These are phyloP conservation scores for Pseudogymnoascus sp. DNA, from an alignment of 2,329 filamentous ascomycete genomes.

Conservation along the genomic window DNA sequence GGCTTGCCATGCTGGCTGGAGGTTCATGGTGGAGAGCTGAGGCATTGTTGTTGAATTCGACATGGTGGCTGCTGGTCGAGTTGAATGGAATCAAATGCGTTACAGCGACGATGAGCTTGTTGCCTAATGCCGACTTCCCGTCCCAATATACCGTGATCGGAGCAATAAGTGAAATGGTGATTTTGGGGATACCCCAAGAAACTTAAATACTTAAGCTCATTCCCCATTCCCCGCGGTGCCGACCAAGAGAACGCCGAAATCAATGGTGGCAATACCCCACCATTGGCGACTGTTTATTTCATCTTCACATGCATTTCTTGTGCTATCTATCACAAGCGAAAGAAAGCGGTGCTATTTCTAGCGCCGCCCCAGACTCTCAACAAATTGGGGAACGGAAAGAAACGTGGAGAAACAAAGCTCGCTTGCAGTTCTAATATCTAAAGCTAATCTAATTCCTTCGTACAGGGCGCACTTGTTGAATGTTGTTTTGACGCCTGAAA, in stretches of 20 bases:
- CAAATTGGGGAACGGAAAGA: background rate
- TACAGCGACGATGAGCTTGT: background rate
- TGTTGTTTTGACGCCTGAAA: background rate
- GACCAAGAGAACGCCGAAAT: background rate
- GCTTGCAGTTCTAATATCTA: background rate
- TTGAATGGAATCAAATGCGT: background rate
- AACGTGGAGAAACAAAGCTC: background rate
- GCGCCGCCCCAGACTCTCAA: background rate
- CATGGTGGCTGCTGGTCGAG: background rate
- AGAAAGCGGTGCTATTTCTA: background rate
- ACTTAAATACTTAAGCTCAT: constrained; percentile 1
- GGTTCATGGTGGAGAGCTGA: background rate
- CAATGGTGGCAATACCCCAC: background rate
- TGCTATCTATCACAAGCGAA: background rate
- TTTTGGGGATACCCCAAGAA: background rate
- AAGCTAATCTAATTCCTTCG: background rate
- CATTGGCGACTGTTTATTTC: background rate
- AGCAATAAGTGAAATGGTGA: background rate
- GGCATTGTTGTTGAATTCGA: constrained; percentile 7
- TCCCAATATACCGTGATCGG: background rate
- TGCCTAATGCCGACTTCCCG: background rate
- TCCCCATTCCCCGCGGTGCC: background rate
- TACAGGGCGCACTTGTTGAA: background rate
- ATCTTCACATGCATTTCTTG: background rate
- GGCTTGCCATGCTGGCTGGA: constrained; percentile 6